phyloP scores from a whole-genome alignment of 225 moss, liverwort and hornwort genomes.

The Straminergon stramineum region DNA sequence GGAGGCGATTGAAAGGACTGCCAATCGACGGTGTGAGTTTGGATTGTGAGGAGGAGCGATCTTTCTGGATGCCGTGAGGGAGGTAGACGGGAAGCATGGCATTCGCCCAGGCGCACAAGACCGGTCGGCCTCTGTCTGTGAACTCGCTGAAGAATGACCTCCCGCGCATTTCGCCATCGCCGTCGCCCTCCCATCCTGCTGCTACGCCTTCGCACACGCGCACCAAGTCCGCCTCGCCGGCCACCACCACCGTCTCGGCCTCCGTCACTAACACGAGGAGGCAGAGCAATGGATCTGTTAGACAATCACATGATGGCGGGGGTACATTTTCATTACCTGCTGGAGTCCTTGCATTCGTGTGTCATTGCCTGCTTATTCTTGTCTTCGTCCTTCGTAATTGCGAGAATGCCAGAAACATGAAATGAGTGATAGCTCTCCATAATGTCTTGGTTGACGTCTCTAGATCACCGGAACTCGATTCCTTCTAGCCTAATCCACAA shows the following conservation, averaged over 20 bases:
- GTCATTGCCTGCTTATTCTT: neutral
- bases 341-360: neutral
- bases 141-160: slow-evolving; percentile 25
- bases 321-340: slow-evolving; percentile 15
- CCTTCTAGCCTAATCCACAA: neutral
- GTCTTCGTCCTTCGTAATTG: neutral
- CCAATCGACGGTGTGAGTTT: neutral
- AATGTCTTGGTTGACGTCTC: neutral
- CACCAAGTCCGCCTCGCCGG: slow-evolving; percentile 82
- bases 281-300: slow-evolving; percentile 45
- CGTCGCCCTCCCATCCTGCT: slow-evolving; percentile 35
- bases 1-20: neutral
- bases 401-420: neutral
- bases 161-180: slow-evolving; percentile 30
- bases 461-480: neutral
- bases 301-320: slow-evolving; percentile 57
- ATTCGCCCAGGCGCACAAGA: slow-evolving; percentile 90
- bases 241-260: slow-evolving; percentile 23
- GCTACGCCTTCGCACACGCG: slow-evolving; percentile 52
- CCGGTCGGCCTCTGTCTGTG: slow-evolving; percentile 59
- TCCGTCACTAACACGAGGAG: slow-evolving; percentile 24
- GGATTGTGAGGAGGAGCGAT: slow-evolving; percentile 1
- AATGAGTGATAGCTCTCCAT: neutral
- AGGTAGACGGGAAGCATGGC: slow-evolving; percentile 53
- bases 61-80: slow-evolving; percentile 38